Evolutionary conservation across 805 yeast genomes (phyloP).

Genomic region (Saccharomycopsis sp.): DNA sequence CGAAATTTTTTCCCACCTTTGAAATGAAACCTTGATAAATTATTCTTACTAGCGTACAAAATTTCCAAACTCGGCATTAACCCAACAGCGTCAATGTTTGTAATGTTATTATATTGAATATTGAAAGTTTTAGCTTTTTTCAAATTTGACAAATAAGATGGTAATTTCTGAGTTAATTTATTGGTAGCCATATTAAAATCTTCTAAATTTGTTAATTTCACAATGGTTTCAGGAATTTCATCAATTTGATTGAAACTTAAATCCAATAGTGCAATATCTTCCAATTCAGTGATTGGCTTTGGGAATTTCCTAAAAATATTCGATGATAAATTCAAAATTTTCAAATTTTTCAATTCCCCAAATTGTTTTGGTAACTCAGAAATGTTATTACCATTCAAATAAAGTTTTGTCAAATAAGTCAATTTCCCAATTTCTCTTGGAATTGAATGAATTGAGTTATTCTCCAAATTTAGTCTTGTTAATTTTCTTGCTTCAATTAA

Average conservation of each 20-base stretch:
- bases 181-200: constrained; percentile 74
- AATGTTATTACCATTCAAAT: constrained; percentile 71
- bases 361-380: constrained; percentile 55
- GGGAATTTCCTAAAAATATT: constrained; percentile 63
- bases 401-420: constrained; percentile 48
- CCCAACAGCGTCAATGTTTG: constrained; percentile 39
- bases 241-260: constrained; percentile 73
- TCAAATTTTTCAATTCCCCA: constrained; percentile 45
- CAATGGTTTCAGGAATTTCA: constrained; percentile 53
- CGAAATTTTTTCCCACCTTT: constrained; percentile 55
- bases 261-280: constrained; percentile 59
- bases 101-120: constrained; percentile 59
- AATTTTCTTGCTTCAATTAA: constrained; percentile 63
- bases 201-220: constrained; percentile 51
- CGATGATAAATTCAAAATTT: constrained; percentile 68
- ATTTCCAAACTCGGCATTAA: constrained; percentile 58
- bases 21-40: constrained; percentile 62
- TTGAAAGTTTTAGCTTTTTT: constrained; percentile 62
- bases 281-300: constrained; percentile 53
- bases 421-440: constrained; percentile 49
- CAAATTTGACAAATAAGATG: constrained; percentile 46
- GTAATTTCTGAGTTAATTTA: constrained; percentile 45
- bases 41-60: constrained; percentile 68
- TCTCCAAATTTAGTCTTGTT: constrained; percentile 63
- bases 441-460: constrained; percentile 63